Evolutionary conservation across 73 alveolate genomes (phyloP), one percentile per base, ranked within the genome.

Genomic region (Durusdinium trenchii): DNA sequence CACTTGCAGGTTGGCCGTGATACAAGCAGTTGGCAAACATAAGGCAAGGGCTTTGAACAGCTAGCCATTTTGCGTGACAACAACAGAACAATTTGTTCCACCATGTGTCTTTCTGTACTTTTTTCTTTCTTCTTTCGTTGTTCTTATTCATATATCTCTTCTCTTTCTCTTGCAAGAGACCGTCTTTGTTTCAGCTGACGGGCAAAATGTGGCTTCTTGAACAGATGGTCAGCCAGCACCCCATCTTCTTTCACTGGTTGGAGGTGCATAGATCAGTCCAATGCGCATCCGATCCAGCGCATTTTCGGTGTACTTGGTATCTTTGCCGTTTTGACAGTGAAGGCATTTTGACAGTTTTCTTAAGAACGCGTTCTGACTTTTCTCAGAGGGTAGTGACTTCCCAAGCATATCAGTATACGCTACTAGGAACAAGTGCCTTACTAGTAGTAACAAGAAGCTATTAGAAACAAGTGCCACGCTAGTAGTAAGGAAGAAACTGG

Each of bases 141-240:
- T n/a, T n/a, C n/a, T n/a, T n/a, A n/a, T n/a, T n/a, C n/a, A n/a
- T n/a, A n/a, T n/a, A n/a, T n/a, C n/a, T n/a, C n/a, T n/a, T n/a
- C n/a, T n/a, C n/a, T n/a, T n/a, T n/a, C n/a, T n/a, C n/a, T n/a
- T n/a, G n/a, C n/a, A n/a, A n/a, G n/a, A n/a, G n/a, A n/a, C n/a
- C n/a, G n/a, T n/a, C n/a, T n/a, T n/a, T n/a, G n/a, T n/a, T n/a
- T n/a, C n/a, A n/a, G n/a, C n/a, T n/a, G n/a, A n/a, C n/a, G n/a
- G n/a, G n/a, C n/a, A n/a, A n/a, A 79, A 64, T 64, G 79, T 78
- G 40, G 57, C 46, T 48, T 48, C 38, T 52, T 30, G 26, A 42
- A 20, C 98, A 91, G 98, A 91, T 91, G 90, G 76, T 69, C 51
- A 91, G 98, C 89, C 90, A 54, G 62, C 98, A 91, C 57, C 98